Evolutionary conservation across 805 yeast species (phyloP), one percentile per base, ranked within the genome.

Genomic region (Ogataea allantospora): DNA sequence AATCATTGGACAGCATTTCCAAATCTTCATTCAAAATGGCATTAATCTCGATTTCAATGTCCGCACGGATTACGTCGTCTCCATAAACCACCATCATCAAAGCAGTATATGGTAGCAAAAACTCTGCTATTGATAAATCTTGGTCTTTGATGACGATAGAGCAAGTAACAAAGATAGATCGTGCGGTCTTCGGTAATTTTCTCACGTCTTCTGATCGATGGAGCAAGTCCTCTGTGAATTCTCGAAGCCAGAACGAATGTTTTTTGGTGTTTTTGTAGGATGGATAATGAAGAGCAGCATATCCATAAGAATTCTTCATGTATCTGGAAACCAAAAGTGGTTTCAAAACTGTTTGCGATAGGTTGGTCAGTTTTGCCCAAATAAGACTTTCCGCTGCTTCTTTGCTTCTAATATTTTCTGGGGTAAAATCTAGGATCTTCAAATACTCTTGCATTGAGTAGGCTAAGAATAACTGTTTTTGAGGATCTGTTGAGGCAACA

Each of bases 401-500:
- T 17, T 30, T 10, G 13, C 40, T 33, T 20, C 46, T 23, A 8
- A 51, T 43, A 30, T 49, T 40, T 35, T 48, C 49, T 9, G 57
- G 47, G 6, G 57, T 43, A 31, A 50, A 60, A 2, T 75, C 79
- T 54, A 88, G 70, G 11, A 78, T 71, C 46, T 78, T 78, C 35
- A 93, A 62, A 33, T 82, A 80, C 46, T 88, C 93, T 57, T 93
- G 99, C 76, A 93, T 86, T 0, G 91, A 83, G 58, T 77, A 83
- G 0, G 96, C 96, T 23, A 88, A 70, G 54, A 83, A 85, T 41
- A 85, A 69, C 58, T 93, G 99, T 33, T 78, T 77, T 15, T 77
- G 75, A 0, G 98, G 96, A 54, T 88, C 88, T 22, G 83, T 84
- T 2, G 96, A 83, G 0, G 96, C 88, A 78, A 95, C 82, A 60